Evolutionary conservation across 2,329 filamentous ascomycete genomes (phyloP).

Genomic region (Colletotrichum caudatum): DNA sequence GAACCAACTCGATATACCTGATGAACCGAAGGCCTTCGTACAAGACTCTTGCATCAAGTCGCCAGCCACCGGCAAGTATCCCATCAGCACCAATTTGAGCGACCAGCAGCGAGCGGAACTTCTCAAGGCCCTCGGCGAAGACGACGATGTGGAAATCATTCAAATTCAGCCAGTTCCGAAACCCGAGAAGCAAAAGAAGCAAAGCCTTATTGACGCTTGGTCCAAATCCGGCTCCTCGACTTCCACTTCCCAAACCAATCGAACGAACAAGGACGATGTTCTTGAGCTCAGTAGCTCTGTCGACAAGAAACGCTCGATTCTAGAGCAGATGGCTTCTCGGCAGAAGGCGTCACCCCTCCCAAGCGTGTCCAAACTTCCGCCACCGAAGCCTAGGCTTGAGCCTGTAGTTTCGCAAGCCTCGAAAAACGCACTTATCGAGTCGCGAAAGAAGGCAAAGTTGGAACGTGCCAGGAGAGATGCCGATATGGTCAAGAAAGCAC

Average conservation of each 20-base stretch:
- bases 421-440: conserved; percentile 42
- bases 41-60: conserved; percentile 75
- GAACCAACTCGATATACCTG: conserved; percentile 77
- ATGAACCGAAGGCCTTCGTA: conserved; percentile 70
- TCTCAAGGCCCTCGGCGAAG: conserved; percentile 70
- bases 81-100: conserved; percentile 82
- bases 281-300: conserved; percentile 60
- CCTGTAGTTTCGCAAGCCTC: conserved; percentile 28
- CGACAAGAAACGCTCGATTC: conserved; percentile 57
- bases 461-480: conserved; percentile 80
- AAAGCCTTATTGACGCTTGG: conserved; percentile 72
- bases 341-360: conserved; percentile 38
- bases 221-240: conserved; percentile 61
- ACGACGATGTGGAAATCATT: conserved; percentile 66
- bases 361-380: conserved; percentile 33
- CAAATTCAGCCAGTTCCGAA: conserved; percentile 52
- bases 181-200: conserved; percentile 62
- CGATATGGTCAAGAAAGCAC: conserved; percentile 77
- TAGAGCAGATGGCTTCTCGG: conserved; percentile 60
- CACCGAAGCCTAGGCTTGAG: conserved; percentile 33
- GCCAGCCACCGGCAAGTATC: conserved; percentile 62
- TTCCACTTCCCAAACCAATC: conserved; percentile 45
- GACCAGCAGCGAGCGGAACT: conserved; percentile 88
- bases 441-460: conserved; percentile 58
- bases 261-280: conserved; percentile 61